Evolutionary conservation across 208 protist genomes (phyloP).

Genomic region (Wallacemonas sp.): DNA sequence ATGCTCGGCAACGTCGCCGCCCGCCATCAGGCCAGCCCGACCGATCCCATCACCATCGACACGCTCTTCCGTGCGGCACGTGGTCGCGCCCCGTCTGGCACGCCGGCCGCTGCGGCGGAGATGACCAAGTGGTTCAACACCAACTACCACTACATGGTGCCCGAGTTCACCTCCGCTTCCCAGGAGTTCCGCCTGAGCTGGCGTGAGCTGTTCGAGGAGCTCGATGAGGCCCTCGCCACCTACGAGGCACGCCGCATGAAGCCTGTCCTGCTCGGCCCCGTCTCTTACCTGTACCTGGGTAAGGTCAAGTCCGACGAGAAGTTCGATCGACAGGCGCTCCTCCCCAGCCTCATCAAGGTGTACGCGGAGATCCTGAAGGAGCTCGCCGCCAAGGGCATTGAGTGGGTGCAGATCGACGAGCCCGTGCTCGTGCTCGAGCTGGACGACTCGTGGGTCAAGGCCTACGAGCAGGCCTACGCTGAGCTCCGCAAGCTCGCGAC

Average conservation of each 20-base stretch:
- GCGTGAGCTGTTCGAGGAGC: conserved; percentile 54
- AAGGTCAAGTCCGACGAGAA: conserved; percentile 52
- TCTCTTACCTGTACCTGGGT: conserved; percentile 78
- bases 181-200: conserved; percentile 38
- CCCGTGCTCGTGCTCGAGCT: conserved; percentile 78
- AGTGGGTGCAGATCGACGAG: conserved; percentile 88
- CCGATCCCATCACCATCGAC: conserved; percentile 45
- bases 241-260: conserved; percentile 42
- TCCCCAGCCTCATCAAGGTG: conserved; percentile 50
- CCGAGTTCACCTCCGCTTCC: conserved; percentile 66
- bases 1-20: conserved; percentile 78
- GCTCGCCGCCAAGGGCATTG: conserved; percentile 41
- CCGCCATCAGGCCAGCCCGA: conserved; percentile 33
- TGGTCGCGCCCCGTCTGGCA: conserved; percentile 56
- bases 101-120: conserved; percentile 58
- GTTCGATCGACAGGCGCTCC: conserved; percentile 46
- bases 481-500: conserved; percentile 22
- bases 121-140: conserved; percentile 96
- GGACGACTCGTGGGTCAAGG: conserved; percentile 29
- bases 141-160: conserved; percentile 94
- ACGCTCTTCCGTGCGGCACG: conserved; percentile 89
- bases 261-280: conserved; percentile 81
- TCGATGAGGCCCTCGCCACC: conserved; percentile 51
- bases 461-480: conserved; percentile 33
- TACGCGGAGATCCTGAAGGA: conserved; percentile 70